These are phyloP conservation scores for Drosera spatulata DNA, from an alignment of 179 eudicot species.

Conservation along the genomic window DNA sequence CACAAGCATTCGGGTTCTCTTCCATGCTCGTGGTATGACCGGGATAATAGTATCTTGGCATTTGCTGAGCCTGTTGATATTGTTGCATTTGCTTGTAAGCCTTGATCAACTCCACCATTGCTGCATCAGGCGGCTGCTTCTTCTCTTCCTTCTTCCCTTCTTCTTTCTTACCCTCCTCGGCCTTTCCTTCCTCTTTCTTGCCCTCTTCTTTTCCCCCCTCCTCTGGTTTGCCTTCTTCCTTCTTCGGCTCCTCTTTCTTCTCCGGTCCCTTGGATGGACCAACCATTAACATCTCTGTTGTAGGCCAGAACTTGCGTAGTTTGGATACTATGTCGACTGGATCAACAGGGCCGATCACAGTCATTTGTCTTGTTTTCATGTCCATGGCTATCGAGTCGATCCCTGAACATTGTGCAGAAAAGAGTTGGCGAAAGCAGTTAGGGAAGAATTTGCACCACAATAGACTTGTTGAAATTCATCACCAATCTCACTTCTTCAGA, in stretches of 20 bases:
- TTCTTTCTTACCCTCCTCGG: constrained; percentile 18
- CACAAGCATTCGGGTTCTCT: constrained; percentile 5
- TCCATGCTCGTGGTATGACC: constrained; percentile 5
- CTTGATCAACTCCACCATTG: constrained; percentile 29
- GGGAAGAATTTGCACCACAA: no score
- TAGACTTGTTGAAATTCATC: no score
- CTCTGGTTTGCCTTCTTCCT: constrained; percentile 21
- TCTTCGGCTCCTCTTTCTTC: constrained; percentile 48
- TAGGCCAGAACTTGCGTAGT: constrained; percentile 30
- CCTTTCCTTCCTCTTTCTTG: constrained; percentile 25
- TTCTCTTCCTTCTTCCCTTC: constrained; percentile 32
- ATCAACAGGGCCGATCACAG: constrained; percentile 31
- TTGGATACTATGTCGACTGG: constrained; percentile 24
- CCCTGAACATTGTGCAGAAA: constrained; percentile 13
- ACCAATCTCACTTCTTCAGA: no score
- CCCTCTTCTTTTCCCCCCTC: constrained; percentile 22
- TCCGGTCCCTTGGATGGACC: constrained; percentile 36
- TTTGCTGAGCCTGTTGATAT: constrained; percentile 20
- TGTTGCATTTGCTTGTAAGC: constrained; percentile 16
- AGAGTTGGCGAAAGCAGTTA: no score
- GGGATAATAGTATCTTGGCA: constrained; percentile 10
- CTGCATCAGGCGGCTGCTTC: constrained; percentile 24
- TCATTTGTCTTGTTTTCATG: constrained; percentile 28
- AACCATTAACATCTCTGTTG: constrained; percentile 20
- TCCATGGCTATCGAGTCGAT: constrained; percentile 38